Evolutionary conservation across 306 rosid species (phyloP).

Genomic region (Medicago arabica): DNA sequence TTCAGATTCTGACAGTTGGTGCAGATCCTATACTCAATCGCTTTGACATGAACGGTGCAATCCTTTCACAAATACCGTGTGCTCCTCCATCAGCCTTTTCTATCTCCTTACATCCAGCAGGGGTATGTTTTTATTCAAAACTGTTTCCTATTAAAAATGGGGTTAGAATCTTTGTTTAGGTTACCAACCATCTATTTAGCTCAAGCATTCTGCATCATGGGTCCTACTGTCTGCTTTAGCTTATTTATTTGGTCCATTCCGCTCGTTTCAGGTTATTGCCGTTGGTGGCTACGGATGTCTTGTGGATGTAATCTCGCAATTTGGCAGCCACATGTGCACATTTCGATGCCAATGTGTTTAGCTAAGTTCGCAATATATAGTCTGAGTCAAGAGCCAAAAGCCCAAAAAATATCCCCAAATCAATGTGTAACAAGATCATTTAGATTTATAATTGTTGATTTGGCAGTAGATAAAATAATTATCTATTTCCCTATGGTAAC

Average conservation of each 20-base stretch:
- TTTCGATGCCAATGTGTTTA: slow-evolving; percentile 64
- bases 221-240: slow-evolving; percentile 34
- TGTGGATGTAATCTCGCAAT: slow-evolving; percentile 88
- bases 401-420: background rate
- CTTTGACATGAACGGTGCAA: slow-evolving; percentile 73
- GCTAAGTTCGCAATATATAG: background rate
- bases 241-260: slow-evolving; percentile 23
- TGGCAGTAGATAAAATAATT: background rate
- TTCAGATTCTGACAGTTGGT: slow-evolving; percentile 83
- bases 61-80: slow-evolving; percentile 90
- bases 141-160: background rate
- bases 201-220: slow-evolving; percentile 32
- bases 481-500: background rate
- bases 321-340: slow-evolving; percentile 94
- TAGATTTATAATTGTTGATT: background rate
- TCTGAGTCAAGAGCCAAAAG: slow-evolving; percentile 3
- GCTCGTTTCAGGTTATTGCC: slow-evolving; percentile 72
- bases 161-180: slow-evolving; percentile 6
- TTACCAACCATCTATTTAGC: slow-evolving; percentile 28
- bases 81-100: slow-evolving; percentile 85
- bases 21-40: slow-evolving; percentile 82
- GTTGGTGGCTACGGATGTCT: slow-evolving; percentile 91
- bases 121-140: slow-evolving; percentile 58
- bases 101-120: slow-evolving; percentile 75
- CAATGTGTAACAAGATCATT: slow-evolving; percentile 1